Evolutionary conservation across 2,329 filamentous ascomycete species (phyloP), one percentile per base, ranked within the genome.

Genomic region (Berkeleyomyces rouxiae): DNA sequence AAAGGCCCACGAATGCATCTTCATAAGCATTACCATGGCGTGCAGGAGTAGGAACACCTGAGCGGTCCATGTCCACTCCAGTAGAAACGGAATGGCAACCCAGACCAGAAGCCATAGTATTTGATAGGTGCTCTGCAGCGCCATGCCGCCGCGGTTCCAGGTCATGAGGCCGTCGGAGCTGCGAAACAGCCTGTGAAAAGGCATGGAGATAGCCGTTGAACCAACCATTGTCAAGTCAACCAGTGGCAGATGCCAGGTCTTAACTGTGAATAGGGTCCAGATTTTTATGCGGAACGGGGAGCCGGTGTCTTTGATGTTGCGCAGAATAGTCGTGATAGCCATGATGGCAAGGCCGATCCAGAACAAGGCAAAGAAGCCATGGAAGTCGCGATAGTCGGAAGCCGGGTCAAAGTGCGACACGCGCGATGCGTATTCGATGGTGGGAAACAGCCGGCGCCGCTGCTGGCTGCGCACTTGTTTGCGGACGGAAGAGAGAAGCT

Each of bases 1-100:
- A 73, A 97, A 99, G 33, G 90, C 88, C 70, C 96, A 99, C 4
- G 91, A 96, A 73, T 99, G 93, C 84, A 97, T 93, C 78, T 99
- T 99, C 93, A 99, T 99, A 59, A 96, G 83, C 23, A 99, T 79
- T 6, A 89, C 86, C 74, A 99, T 83, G 51, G 90, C 86, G 73
- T 99, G 93, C 42, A 99, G 78, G 9, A 91, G 86, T 68, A 99
- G 82, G 72, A 95, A 99, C 46, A 99, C 93, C 71, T 97, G 93
- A 2, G 92, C 86, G 0, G 93, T 99, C 93, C 93, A 99, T 2
- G 90, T 88, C 93, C 93, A 99, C 60, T 87, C 80, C 7, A 95
- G 78, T 68, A 86, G 73, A 67, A 97, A 97, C 0, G 93, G 93
- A 70, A 90, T 83, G 71, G 81, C 79, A 65, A 93, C 84, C 92